Percentiles rank a stretch among this genome's conserved stretches.
Conservation (phyloP, 495 filamentous ascomycete genomes). For the Penicillium egyptiacum region DNA sequence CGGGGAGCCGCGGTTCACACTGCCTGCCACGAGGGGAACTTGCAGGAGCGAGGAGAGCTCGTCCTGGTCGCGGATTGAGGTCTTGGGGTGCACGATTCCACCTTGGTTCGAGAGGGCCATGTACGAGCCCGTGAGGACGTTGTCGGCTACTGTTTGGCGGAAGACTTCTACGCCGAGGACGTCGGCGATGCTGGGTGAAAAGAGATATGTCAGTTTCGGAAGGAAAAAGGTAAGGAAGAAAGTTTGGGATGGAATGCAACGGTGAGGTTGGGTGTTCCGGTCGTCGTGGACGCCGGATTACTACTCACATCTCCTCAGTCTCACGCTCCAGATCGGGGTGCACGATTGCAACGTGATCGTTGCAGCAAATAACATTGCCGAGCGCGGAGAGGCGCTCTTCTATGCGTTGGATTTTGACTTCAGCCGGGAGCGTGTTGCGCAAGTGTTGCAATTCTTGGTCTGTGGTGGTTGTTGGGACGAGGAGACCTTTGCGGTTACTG, state of each 20-base stretch:
- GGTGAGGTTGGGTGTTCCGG: neutral
- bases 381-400: constrained; percentile 95
- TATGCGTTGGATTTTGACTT: constrained; percentile 89
- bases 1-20: constrained; percentile 84
- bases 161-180: constrained; percentile 97
- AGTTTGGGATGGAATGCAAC: neutral
- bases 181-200: constrained; percentile 67
- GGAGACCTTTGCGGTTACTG: constrained; percentile 92
- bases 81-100: constrained; percentile 96
- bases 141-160: constrained; percentile 94
- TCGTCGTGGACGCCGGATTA: neutral
- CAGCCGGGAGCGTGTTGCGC: constrained; percentile 87
- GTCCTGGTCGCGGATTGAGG: constrained; percentile 93
- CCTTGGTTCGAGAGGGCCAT: constrained; percentile 96
- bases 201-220: neutral
- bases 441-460: constrained; percentile 98
- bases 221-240: neutral
- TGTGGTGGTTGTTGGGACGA: constrained; percentile 92
- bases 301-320: constrained; percentile 75
- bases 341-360: constrained; percentile 94
- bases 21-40: constrained; percentile 91
- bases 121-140: constrained; percentile 93
- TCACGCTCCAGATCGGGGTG: constrained; percentile 97
- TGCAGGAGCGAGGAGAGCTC: constrained; percentile 92
- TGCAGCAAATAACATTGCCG: constrained; percentile 93